phyloP scores from a whole-genome alignment of 2,329 filamentous ascomycete species.

The Coniochaeta sp. region DNA sequence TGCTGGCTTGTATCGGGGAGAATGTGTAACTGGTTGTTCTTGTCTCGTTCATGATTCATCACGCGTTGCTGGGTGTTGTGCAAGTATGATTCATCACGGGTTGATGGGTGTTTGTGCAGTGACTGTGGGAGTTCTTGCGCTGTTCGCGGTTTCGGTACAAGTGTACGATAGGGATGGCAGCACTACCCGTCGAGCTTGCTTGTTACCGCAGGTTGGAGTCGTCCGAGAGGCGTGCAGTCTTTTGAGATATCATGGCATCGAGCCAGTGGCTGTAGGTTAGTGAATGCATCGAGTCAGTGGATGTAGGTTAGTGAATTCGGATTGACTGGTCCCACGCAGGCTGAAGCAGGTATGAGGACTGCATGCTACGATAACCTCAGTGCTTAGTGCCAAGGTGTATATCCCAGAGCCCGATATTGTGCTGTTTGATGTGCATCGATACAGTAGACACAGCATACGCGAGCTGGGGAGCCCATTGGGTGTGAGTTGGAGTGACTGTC shows the following conservation, averaged over 20 bases:
- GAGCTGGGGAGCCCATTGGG: background rate
- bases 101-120: background rate
- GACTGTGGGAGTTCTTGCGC: background rate
- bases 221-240: too few species aligned
- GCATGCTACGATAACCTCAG: too few species aligned
- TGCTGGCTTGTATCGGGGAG: constrained; percentile 62
- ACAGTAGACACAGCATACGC: background rate
- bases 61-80: background rate
- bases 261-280: too few species aligned
- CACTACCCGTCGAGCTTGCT: too few species aligned
- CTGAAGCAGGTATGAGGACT: too few species aligned
- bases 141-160: background rate
- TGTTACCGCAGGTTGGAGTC: too few species aligned
- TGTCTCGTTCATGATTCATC: background rate
- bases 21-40: constrained; percentile 10
- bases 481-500: background rate
- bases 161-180: background rate
- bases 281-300: too few species aligned
- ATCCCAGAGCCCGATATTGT: background rate
- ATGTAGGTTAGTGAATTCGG: too few species aligned
- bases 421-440: background rate
- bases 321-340: too few species aligned
- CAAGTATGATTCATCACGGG: background rate
- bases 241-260: too few species aligned
- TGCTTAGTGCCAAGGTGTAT: too few species aligned